Base-by-base conservation (phyloP, 106 monocot genomes). In the Allium cepa region DNA sequence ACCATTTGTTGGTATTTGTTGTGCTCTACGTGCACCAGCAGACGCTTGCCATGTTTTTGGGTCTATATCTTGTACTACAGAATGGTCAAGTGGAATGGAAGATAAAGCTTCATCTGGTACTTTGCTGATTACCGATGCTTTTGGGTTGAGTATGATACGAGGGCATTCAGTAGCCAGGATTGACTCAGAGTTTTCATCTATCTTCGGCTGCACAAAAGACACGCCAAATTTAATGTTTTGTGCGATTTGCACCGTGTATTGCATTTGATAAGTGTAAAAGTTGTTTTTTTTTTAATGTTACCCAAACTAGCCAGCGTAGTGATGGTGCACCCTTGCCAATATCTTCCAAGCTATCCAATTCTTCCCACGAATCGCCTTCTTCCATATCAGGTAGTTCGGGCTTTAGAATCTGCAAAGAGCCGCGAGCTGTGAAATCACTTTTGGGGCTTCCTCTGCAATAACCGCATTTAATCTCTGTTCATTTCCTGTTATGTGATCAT, bases 361-460 rank as follows among this genome's bases (percentile, higher is more conserved):
- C 92, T 73, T 99, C 92, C 97, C 97, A 99, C 4, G 97, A 90
- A n/a, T 99, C 92, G 79, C 82, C 90, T 79, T 92, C 97, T 79
- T 92, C 97, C 4, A 83, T 51, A 60, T 61, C 53, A 79, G 84
- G 76, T 61, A 99, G 62, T 77, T 84, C 84, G 9, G 97, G 97
- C 66, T 80, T 87, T 67, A 99, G 80, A 63, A 99, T 58, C 64
- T 70, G 72, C 73, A 93, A 65, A 53, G 84, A 87, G 59, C 82
- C 83, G 10, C 92, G 74, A 46, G 87, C 89, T 45, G 97, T 93
- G 17, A 61, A 77, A 68, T 99, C 82, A 74, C 97, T 90, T 62
- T 75, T 85, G 1, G 87, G 90, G 63, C 92, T 76, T 57, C 97
- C 97, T 85, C 97, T 99, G 92, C 89, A 90, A 92, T 76, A 60